Evolutionary conservation across 495 filamentous ascomycete genomes (phyloP).

Genomic region (Podospora anserina): DNA sequence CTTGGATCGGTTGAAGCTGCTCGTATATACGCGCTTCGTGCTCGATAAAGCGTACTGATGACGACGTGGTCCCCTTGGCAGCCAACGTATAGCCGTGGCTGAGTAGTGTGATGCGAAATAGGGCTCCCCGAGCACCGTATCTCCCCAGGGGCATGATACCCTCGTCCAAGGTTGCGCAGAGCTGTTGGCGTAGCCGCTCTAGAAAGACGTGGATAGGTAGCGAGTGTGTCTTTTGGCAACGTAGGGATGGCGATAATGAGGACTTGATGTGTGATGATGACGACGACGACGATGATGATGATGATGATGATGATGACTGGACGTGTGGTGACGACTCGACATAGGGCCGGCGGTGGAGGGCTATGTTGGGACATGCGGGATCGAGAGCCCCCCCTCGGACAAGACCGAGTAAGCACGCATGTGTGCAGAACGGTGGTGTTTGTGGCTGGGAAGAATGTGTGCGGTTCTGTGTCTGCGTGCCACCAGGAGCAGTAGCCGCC

Average conservation of each 20-base stretch:
- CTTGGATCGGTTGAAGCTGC: constrained; percentile 35
- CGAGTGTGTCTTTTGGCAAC: too few relatives aligned
- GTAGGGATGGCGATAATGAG: too few relatives aligned
- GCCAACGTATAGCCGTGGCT: constrained; percentile 46
- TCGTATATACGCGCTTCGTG: constrained; percentile 42
- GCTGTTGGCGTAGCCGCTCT: too few relatives aligned
- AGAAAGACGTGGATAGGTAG: too few relatives aligned
- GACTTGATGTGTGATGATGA: too few relatives aligned
- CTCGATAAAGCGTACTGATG: constrained; percentile 35
- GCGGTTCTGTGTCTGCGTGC: constrained; percentile 9
- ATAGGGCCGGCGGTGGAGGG: too few relatives aligned
- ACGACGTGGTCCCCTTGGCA: constrained; percentile 42
- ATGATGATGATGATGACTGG: too few relatives aligned
- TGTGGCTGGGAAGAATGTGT: constrained; percentile 9
- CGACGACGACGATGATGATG: too few relatives aligned
- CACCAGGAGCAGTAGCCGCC: constrained; percentile 1
- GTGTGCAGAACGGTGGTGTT: constrained; percentile 7
- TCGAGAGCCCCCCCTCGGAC: too few relatives aligned
- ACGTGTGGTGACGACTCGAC: too few relatives aligned
- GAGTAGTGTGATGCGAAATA: constrained; percentile 42
- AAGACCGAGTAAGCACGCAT: constrained; percentile 5
- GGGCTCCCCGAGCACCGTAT: constrained; percentile 27
- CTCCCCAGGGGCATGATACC: constrained; percentile 18
- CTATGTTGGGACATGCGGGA: too few relatives aligned
- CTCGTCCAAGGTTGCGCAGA: constrained; percentile 16